These are phyloP conservation scores for Trebouxiophyceae sp. DNA, from an alignment of 163 green algal species.

Conservation along the genomic window DNA sequence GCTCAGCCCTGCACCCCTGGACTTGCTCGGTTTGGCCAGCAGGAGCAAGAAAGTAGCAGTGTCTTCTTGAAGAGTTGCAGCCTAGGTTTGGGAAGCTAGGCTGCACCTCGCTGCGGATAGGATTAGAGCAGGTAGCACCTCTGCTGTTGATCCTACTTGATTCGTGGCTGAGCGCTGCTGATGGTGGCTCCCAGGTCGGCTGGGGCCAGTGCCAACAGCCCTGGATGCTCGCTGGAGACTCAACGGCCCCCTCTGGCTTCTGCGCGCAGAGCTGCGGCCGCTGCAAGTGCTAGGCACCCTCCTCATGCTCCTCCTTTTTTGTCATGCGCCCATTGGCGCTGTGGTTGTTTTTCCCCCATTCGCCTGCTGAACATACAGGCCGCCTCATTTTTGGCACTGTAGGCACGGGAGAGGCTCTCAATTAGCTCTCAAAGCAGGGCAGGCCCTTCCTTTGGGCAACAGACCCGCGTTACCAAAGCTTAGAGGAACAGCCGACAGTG, in stretches of 20 bases:
- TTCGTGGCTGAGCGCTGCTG: no score
- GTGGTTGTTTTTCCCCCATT: background rate
- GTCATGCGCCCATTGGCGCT: background rate
- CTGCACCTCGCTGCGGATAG: no score
- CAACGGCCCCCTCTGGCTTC: background rate
- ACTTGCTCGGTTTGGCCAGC: no score
- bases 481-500: background rate
- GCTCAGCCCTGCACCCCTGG: no score
- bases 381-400: background rate
- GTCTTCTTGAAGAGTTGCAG: background rate
- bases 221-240: background rate
- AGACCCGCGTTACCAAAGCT: background rate
- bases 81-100: background rate
- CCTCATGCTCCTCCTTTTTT: background rate
- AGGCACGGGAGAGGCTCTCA: background rate
- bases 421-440: background rate
- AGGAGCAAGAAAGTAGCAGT: no score
- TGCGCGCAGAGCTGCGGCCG: background rate
- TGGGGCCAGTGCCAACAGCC: background rate
- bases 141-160: no score
- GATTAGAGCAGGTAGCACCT: no score
- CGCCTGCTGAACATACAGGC: no score
- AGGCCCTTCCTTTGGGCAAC: background rate
- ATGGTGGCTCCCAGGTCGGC: background rate
- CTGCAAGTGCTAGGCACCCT: background rate